Evolutionary conservation across 345 rosid genomes (phyloP).

Genomic region (Arabidopsis arenosa): DNA sequence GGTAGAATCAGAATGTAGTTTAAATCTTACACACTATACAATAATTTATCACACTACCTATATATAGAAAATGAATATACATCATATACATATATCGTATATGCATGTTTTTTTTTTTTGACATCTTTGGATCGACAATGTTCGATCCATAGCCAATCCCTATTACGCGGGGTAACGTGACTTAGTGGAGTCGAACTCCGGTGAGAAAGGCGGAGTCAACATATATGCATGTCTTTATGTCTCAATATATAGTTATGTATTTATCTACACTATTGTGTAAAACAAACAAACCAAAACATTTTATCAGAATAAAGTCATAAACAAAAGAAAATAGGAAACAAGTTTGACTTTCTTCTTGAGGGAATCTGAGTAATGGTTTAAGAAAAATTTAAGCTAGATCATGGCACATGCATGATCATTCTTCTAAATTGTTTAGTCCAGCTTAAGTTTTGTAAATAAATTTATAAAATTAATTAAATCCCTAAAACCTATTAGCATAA

Average conservation of each 20-base stretch:
- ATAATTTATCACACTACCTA: neutral
- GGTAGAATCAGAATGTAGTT: constrained; percentile 6
- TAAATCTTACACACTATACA: neutral
- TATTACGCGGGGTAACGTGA: no score
- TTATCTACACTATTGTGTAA: neutral
- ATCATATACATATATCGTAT: neutral
- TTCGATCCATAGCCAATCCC: no score
- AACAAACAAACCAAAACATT: neutral
- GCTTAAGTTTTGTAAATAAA: neutral
- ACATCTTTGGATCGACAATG: no score
- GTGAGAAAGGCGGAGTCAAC: no score
- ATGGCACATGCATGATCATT: constrained; percentile 45
- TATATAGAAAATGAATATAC: neutral
- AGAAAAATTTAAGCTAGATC: constrained; percentile 41
- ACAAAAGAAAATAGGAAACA: constrained; percentile 4
- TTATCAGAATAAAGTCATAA: neutral
- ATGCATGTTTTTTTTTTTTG: no score
- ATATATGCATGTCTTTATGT: neutral
- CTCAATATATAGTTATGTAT: neutral
- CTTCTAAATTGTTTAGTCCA: constrained; percentile 26
- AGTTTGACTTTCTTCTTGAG: constrained; percentile 41
- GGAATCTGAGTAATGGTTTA: constrained; percentile 36
- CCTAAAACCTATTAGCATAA: constrained; percentile 8
- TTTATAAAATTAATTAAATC: neutral
- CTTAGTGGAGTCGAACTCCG: no score